phyloP scores from a whole-genome alignment of 2,329 filamentous ascomycete species.

The Neobulgaria alba region DNA sequence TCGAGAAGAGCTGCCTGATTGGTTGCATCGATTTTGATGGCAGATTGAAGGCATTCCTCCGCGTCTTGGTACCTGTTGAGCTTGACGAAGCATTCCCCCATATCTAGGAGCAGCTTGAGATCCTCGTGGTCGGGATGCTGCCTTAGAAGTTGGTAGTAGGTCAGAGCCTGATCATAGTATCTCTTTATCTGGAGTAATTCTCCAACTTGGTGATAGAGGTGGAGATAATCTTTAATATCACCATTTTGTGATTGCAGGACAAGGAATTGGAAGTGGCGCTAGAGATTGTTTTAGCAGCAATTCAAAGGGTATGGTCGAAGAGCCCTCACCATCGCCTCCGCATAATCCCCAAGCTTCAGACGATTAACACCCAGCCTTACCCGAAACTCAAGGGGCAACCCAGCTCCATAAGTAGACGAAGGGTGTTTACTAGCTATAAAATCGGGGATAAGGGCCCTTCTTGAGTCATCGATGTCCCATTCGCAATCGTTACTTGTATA shows the following conservation, averaged over 20 bases:
- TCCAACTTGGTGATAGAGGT: conserved; percentile 69
- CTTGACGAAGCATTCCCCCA: conserved; percentile 60
- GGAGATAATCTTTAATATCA: conserved; percentile 53
- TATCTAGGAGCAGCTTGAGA: conserved; percentile 29
- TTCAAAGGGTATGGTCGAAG: no score
- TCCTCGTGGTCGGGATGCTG: conserved; percentile 41
- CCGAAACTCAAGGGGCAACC: conserved; percentile 73
- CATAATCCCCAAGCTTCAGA: conserved; percentile 56
- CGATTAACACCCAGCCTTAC: conserved; percentile 78
- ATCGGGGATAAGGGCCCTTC: conserved; percentile 52
- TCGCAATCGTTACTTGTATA: conserved; percentile 71
- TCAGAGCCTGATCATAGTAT: conserved; percentile 45
- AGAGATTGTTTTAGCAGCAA: no score
- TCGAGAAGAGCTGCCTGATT: conserved; percentile 71
- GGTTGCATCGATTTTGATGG: conserved; percentile 62
- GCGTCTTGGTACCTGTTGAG: conserved; percentile 58
- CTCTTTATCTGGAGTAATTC: conserved; percentile 45
- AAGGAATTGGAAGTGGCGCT: no score
- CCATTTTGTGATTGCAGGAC: no score
- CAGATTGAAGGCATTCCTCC: conserved; percentile 66
- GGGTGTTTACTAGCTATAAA: conserved; percentile 50
- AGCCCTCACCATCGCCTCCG: conserved; percentile 72
- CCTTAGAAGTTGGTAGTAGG: conserved; percentile 48
- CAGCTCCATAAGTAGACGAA: conserved; percentile 56
- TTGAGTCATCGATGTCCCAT: conserved; percentile 69